phyloP scores from a whole-genome alignment of 2,329 filamentous ascomycete species.

The Ceratocystis lukuohia region DNA sequence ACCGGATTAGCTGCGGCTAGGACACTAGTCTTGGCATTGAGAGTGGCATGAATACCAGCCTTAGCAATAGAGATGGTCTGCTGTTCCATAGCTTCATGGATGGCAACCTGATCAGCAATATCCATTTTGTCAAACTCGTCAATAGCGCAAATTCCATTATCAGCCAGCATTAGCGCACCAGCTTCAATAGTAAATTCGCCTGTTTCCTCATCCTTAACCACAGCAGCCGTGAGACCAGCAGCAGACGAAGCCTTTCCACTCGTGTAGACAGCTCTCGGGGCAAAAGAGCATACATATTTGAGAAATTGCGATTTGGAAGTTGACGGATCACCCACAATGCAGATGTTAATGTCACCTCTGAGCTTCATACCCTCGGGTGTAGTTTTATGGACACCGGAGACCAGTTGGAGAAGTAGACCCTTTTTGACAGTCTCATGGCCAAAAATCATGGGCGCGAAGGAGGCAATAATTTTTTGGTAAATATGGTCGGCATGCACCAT shows the following conservation, averaged over 20 bases:
- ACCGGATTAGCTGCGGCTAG: slow-evolving; percentile 94
- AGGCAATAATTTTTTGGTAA: slow-evolving; percentile 83
- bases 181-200: slow-evolving; percentile 98
- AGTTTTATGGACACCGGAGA: slow-evolving; percentile 87
- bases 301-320: slow-evolving; percentile 97
- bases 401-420: slow-evolving; percentile 79
- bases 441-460: slow-evolving; percentile 91
- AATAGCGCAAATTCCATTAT: slow-evolving; percentile 95
- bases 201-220: slow-evolving; percentile 96
- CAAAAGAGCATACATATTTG: slow-evolving; percentile 93
- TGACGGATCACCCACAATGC: slow-evolving; percentile 90
- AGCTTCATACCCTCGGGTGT: slow-evolving; percentile 92
- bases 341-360: slow-evolving; percentile 96
- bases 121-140: slow-evolving; percentile 99
- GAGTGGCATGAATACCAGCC: slow-evolving; percentile 91
- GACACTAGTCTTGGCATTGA: slow-evolving; percentile 91
- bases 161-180: slow-evolving; percentile 90
- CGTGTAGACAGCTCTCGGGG: slow-evolving; percentile 94
- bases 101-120: slow-evolving; percentile 88
- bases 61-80: slow-evolving; percentile 99
- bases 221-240: slow-evolving; percentile 90
- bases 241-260: slow-evolving; percentile 96
- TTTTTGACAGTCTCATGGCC: slow-evolving; percentile 98
- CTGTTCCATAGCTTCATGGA: slow-evolving; percentile 99
- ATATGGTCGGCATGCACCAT: slow-evolving; percentile 97